Evolutionary conservation across 2,329 filamentous ascomycete genomes (phyloP).

Genomic region (Pyrenochaeta sp.): DNA sequence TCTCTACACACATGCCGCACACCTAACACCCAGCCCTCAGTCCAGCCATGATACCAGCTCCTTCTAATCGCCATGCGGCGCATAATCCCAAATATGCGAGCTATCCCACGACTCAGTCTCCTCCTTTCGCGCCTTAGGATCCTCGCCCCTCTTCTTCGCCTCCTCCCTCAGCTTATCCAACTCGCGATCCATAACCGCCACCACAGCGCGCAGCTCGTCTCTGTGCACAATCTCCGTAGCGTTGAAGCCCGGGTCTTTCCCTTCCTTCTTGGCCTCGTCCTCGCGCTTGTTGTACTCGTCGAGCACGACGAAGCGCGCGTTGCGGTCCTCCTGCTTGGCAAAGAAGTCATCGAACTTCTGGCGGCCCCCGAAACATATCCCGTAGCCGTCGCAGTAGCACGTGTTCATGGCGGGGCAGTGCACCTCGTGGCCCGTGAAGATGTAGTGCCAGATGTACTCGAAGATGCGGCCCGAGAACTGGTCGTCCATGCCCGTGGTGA

Average conservation of each 20-base stretch:
- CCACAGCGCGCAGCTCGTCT: slow-evolving; percentile 24
- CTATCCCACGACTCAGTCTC: slow-evolving; percentile 46
- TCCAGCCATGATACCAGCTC: too few species aligned
- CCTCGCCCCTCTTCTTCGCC: slow-evolving; percentile 44
- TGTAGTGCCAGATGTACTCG: slow-evolving; percentile 52
- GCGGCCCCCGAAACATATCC: slow-evolving; percentile 65
- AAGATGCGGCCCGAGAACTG: slow-evolving; percentile 49
- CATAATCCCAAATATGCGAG: slow-evolving; percentile 46
- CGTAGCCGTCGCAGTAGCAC: slow-evolving; percentile 70
- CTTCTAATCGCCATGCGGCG: slow-evolving; percentile 28
- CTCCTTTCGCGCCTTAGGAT: slow-evolving; percentile 36
- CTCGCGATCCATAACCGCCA: slow-evolving; percentile 35
- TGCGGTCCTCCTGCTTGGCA: slow-evolving; percentile 52
- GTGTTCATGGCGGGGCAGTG: slow-evolving; percentile 49
- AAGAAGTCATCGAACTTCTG: slow-evolving; percentile 60
- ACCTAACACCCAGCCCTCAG: too few species aligned
- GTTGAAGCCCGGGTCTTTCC: slow-evolving; percentile 26
- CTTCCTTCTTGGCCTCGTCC: slow-evolving; percentile 41
- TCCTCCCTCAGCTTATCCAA: slow-evolving; percentile 38
- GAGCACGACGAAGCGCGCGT: slow-evolving; percentile 52
- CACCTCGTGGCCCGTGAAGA: slow-evolving; percentile 49
- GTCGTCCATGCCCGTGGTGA: slow-evolving; percentile 47
- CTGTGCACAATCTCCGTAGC: slow-evolving; percentile 29
- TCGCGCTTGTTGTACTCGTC: slow-evolving; percentile 48
- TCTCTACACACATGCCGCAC: too few species aligned